These are phyloP conservation scores for Holtermannia corniformis DNA, from an alignment of 768 basidiomycete species.

Conservation along the genomic window DNA sequence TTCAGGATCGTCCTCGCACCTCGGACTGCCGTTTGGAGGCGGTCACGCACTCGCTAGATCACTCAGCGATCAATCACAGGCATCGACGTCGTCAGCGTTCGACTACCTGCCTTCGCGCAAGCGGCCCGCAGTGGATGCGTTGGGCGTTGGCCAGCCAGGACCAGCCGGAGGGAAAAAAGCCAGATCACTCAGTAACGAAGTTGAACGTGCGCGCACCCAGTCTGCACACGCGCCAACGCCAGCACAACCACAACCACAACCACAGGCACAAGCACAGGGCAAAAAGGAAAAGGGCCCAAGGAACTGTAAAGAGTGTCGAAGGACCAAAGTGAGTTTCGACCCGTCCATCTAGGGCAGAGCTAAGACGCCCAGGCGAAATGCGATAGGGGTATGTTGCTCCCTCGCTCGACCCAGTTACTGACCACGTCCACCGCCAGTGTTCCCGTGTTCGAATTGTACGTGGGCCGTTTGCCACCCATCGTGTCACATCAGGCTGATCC, in stretches of 20 bases:
- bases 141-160: no score
- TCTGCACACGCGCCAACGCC: no score
- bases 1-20: no score
- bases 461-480: neutral
- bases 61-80: no score
- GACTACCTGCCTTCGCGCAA: no score
- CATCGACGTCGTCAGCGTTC: no score
- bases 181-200: neutral
- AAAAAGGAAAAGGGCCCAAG: neutral
- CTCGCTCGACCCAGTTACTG: no score
- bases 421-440: no score
- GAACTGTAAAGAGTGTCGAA: neutral
- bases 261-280: neutral
- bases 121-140: no score
- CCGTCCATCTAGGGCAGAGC: neutral
- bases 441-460: conserved; percentile 36
- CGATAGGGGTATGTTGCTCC: neutral
- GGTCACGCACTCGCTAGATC: no score
- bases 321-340: neutral
- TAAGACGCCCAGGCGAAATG: neutral
- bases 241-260: no score
- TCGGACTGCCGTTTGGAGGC: no score
- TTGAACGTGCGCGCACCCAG: neutral
- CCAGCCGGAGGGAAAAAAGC: neutral
- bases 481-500: neutral